Evolutionary conservation across 495 filamentous ascomycete species (phyloP).

Genomic region (Aspergillus steynii): DNA sequence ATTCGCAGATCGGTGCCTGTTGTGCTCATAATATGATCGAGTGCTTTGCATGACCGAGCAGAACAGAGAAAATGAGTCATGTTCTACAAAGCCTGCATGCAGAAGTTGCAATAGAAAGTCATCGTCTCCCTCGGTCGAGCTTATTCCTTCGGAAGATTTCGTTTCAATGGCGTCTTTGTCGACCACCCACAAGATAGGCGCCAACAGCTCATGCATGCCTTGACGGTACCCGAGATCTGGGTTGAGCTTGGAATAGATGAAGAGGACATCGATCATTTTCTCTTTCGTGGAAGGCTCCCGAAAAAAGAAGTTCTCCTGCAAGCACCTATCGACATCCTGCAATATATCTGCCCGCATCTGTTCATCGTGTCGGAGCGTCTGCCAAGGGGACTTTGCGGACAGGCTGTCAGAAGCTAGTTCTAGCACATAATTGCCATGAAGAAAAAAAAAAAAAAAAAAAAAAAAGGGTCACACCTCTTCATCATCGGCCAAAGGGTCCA

Average conservation of each 20-base stretch:
- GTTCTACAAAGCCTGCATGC: constrained; percentile 73
- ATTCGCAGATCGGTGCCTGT: constrained; percentile 40
- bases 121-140: constrained; percentile 30
- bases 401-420: constrained; percentile 41
- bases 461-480: constrained; percentile 60
- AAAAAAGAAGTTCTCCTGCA: constrained; percentile 92
- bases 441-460: not conserved
- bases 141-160: constrained; percentile 24
- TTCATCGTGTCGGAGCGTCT: constrained; percentile 79
- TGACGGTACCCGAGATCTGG: constrained; percentile 87
- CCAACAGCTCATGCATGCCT: constrained; percentile 95
- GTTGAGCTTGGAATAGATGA: constrained; percentile 93
- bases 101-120: constrained; percentile 63
- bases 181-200: constrained; percentile 86
- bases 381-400: constrained; percentile 80
- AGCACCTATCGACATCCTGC: constrained; percentile 91
- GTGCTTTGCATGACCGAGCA: constrained; percentile 82
- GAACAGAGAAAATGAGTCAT: constrained; percentile 89
- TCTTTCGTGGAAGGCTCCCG: constrained; percentile 75
- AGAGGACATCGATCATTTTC: constrained; percentile 84
- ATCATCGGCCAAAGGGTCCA: constrained; percentile 87
- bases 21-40: constrained; percentile 80
- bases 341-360: constrained; percentile 81
- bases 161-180: constrained; percentile 74
- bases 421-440: constrained; percentile 8